Evolutionary conservation across 1,284 basidiomycete species (phyloP).

Genomic region (Sporisorium graminicola): DNA sequence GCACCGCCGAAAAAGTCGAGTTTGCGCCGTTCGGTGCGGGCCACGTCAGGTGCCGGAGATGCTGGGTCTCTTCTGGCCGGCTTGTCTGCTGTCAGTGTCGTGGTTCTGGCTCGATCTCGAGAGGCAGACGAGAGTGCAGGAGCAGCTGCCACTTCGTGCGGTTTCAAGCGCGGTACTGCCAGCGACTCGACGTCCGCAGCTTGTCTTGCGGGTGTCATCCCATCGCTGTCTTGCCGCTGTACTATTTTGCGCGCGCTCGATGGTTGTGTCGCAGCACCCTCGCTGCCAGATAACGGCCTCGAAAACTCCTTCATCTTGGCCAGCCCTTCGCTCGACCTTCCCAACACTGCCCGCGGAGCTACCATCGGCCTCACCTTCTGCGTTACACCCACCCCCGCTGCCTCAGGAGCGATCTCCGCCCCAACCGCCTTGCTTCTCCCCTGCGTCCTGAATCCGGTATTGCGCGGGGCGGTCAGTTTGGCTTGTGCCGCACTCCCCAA

Average conservation of each 20-base stretch:
- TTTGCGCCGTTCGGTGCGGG: slow-evolving; percentile 22
- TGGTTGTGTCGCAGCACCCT: background rate
- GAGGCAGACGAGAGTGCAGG: slow-evolving; percentile 8
- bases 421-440: slow-evolving; percentile 36
- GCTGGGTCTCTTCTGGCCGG: background rate
- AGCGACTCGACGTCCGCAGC: background rate
- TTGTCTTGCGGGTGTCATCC: background rate
- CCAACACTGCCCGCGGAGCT: slow-evolving; percentile 34
- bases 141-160: slow-evolving; percentile 34
- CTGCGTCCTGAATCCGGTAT: slow-evolving; percentile 14
- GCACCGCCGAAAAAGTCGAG: slow-evolving; percentile 39
- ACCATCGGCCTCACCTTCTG: slow-evolving; percentile 37
- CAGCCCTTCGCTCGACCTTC: slow-evolving; percentile 28
- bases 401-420: slow-evolving; percentile 28
- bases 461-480: slow-evolving; percentile 31
- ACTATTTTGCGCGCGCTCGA: background rate
- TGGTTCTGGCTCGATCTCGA: background rate
- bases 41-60: slow-evolving; percentile 34
- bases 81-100: background rate
- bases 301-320: slow-evolving; percentile 25
- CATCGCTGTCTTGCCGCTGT: slow-evolving; percentile 3
- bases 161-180: slow-evolving; percentile 19
- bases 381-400: slow-evolving; percentile 15
- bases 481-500: slow-evolving; percentile 38
- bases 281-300: slow-evolving; percentile 7